Conservation (phyloP, 208 protist genomes). For the Acanthamoeba royreba region DNA sequence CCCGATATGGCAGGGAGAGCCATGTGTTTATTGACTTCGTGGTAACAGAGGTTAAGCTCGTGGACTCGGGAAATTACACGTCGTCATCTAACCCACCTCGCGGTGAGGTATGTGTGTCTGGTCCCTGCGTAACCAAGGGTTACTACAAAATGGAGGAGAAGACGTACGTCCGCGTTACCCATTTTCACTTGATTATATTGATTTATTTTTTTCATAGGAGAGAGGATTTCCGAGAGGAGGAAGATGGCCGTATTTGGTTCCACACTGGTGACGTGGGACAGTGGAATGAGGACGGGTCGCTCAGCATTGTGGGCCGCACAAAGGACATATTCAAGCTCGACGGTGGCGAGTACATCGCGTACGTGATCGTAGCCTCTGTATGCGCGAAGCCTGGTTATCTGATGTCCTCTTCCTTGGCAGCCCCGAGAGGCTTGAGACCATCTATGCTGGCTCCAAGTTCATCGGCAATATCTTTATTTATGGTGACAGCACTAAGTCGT, state of each 20-base stretch:
- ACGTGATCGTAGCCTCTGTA: not conserved
- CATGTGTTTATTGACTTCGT: constrained; percentile 30
- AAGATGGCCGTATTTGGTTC: constrained; percentile 83
- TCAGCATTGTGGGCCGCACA: constrained; percentile 86
- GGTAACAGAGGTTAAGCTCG: constrained; percentile 85
- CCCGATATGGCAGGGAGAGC: not conserved
- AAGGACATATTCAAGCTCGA: constrained; percentile 90
- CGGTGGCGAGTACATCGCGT: constrained; percentile 82
- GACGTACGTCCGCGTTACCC: constrained; percentile 67
- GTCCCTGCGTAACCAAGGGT: constrained; percentile 73
- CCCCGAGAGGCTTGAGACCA: constrained; percentile 45
- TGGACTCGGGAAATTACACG: constrained; percentile 79
- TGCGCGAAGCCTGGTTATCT: not conserved
- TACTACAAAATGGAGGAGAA: constrained; percentile 80
- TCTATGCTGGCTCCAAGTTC: constrained; percentile 34
- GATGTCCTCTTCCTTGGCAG: not conserved
- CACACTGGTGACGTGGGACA: constrained; percentile 86
- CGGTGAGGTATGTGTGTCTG: constrained; percentile 79
- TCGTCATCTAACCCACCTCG: not conserved
- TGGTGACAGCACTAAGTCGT: constrained; percentile 58
- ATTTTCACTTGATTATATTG: constrained; percentile 76
- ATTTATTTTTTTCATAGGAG: not conserved
- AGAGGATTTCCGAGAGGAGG: constrained; percentile 76
- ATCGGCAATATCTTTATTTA: constrained; percentile 47
- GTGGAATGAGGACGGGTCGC: constrained; percentile 61